A percentile compares a stretch with the other conserved stretches of the same genome.
Conservation (phyloP, 352 stramenopile genomes). For the Plasmopara viticola region DNA sequence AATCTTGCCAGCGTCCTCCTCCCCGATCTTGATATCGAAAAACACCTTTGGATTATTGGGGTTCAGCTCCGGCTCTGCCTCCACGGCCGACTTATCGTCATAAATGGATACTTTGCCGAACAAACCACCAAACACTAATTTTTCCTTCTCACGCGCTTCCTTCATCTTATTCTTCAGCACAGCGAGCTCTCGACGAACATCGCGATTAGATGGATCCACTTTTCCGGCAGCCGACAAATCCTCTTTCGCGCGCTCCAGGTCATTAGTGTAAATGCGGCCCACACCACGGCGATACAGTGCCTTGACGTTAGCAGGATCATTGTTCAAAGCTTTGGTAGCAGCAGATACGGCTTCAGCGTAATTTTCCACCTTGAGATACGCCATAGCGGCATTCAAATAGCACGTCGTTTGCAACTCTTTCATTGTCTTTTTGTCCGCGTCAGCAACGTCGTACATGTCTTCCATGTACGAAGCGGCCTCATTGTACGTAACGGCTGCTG, state of each 20-base stretch:
- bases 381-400: conserved; percentile 93
- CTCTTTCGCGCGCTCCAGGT: conserved; percentile 83
- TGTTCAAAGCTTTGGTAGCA: conserved; percentile 76
- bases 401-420: conserved; percentile 86
- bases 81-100: conserved; percentile 91
- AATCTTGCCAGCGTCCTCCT: conserved; percentile 81
- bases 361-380: conserved; percentile 89
- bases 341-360: conserved; percentile 84
- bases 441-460: conserved; percentile 81
- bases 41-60: conserved; percentile 96
- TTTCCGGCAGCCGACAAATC: conserved; percentile 80
- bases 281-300: conserved; percentile 81
- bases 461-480: conserved; percentile 80
- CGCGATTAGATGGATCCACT: conserved; percentile 73
- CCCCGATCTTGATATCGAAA: conserved; percentile 95
- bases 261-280: conserved; percentile 77
- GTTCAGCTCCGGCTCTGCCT: conserved; percentile 48
- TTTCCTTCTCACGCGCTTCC: conserved; percentile 93
- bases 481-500: conserved; percentile 84
- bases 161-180: conserved; percentile 82
- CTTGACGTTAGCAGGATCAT: conserved; percentile 79
- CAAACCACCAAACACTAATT: conserved; percentile 92
- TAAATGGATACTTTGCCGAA: conserved; percentile 97
- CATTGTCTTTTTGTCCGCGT: conserved; percentile 80
- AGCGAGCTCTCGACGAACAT: conserved; percentile 73